Evolutionary conservation across 352 stramenopile species (phyloP), one percentile per base, ranked within the genome.

Genomic region (Phytophthora idaei): DNA sequence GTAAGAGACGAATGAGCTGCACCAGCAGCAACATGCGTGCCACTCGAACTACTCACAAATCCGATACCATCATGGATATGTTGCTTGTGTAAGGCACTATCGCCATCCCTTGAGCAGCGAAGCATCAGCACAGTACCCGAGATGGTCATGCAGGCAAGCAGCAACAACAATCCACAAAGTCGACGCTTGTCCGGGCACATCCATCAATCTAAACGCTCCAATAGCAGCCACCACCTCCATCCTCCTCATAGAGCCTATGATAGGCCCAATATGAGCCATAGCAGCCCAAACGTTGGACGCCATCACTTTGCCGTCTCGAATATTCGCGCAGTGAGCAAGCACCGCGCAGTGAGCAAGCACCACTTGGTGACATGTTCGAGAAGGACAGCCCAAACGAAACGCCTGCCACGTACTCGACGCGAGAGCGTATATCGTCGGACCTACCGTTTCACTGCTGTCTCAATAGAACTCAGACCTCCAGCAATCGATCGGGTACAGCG

Each of bases 351-450:
- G 31, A 45, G n/a, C 8, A 17, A 31, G 7, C 21, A 17, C 49
- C 49, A 55, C 25, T 28, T 56, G 17, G 15, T 42, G 15, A 15
- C 28, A 62, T 50, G 42, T 67, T 67, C 60, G 51, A 67, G 59
- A 61, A 67, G 47, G 27, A 46, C 21, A 25, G 46, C 15, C 28
- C 27, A 50, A 48, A 41, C 25, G 37, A 57, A 65, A 36, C 29
- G 7, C 12, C 57, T 54, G 57, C 49, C 50, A 67, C 50, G 64
- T 58, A 58, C 58, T 36, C 1, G 29, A 57, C 34, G 42, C 17
- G 15, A 53, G 17, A 72, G 27, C 5, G 7, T 25, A 73, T 73
- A 69, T 64, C 32, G 3, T 73, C 60, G 15, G 60, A 69, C 61
- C 54, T 46, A 15, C 15, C 7, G 0, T 25, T 6, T 14, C 3